Evolutionary conservation across 2,329 filamentous ascomycete genomes (phyloP).

Genomic region (Hysterium pulicare): DNA sequence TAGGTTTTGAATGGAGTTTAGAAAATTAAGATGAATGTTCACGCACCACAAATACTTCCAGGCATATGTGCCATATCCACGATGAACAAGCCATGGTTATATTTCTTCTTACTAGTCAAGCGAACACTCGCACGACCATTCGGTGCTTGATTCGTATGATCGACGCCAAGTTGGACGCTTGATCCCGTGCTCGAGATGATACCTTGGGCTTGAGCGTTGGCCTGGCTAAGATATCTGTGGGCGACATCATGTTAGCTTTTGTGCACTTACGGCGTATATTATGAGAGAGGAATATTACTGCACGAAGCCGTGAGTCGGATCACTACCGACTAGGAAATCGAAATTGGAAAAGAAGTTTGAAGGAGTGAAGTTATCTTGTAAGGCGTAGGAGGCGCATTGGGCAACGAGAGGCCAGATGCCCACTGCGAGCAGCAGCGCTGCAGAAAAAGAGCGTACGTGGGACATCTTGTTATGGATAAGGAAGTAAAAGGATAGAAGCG

Average conservation of each 20-base stretch:
- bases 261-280: neutral
- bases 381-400: constrained; percentile 9
- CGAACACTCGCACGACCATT: constrained; percentile 33
- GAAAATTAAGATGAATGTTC: neutral
- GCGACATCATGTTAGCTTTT: constrained; percentile 2
- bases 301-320: constrained; percentile 38
- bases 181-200: constrained; percentile 17
- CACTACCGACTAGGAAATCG: constrained; percentile 31
- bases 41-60: constrained; percentile 28
- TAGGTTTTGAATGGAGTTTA: neutral
- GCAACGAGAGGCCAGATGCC: neutral
- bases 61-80: constrained; percentile 39
- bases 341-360: constrained; percentile 14
- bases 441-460: neutral
- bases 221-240: constrained; percentile 38
- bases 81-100: constrained; percentile 38
- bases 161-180: constrained; percentile 27
- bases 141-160: constrained; percentile 39
- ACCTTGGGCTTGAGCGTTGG: constrained; percentile 31
- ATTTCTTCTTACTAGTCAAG: constrained; percentile 34
- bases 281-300: constrained; percentile 3
- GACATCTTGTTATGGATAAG: neutral
- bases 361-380: constrained; percentile 12
- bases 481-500: too few species aligned
- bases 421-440: neutral